Evolutionary conservation across 257 asterid genomes (phyloP).

Genomic region (Dorcoceras hygrometricum): DNA sequence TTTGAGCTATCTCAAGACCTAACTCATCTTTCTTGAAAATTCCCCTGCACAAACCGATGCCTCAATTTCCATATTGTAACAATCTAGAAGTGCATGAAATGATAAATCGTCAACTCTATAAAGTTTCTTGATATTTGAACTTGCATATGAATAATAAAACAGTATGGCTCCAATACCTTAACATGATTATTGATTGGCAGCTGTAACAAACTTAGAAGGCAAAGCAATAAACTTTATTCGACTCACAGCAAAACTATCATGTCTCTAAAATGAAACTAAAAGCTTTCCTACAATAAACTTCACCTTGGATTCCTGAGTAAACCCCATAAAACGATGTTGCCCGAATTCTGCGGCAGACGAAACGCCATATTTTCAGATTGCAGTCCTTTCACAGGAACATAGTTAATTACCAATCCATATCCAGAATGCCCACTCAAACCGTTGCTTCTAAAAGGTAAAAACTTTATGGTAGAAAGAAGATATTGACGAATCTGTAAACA

Average conservation of each 20-base stretch:
- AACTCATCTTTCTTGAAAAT: constrained; percentile 50
- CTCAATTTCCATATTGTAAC: not conserved
- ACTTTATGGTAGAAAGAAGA: too few relatives aligned
- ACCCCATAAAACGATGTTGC: constrained; percentile 35
- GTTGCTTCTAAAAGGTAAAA: too few relatives aligned
- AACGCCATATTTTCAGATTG: constrained; percentile 15
- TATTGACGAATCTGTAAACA: not conserved
- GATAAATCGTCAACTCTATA: not conserved
- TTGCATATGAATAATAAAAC: not conserved
- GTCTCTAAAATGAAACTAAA: not conserved
- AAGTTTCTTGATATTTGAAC: not conserved
- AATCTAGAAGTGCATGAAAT: not conserved
- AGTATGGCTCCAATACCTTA: not conserved
- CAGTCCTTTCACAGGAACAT: constrained; percentile 17
- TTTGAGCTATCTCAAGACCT: constrained; percentile 44
- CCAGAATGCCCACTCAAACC: not conserved
- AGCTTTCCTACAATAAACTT: not conserved
- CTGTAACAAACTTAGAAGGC: not conserved
- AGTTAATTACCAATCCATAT: not conserved
- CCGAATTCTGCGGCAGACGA: constrained; percentile 23
- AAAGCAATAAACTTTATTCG: not conserved
- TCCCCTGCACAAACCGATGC: constrained; percentile 24
- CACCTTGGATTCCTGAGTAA: constrained; percentile 40
- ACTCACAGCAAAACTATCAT: not conserved
- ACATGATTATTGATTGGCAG: too few relatives aligned